Conservation (phyloP, 306 rosid species). For the Lablab purpureus region DNA sequence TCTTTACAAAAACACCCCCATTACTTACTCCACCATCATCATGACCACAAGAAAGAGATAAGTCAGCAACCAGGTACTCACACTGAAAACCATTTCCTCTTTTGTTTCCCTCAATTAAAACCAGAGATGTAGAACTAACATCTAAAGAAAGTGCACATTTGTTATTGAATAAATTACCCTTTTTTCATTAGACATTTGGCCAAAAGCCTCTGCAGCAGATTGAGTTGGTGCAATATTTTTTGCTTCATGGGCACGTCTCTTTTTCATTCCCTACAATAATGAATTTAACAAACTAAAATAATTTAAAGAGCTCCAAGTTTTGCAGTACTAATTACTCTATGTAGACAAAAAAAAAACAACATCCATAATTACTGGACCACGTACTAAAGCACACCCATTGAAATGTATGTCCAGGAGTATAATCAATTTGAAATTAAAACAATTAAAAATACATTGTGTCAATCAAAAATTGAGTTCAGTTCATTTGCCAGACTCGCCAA, state of each 20-base stretch:
- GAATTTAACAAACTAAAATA: slow-evolving; percentile 24
- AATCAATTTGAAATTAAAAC: background rate
- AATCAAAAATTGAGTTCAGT: background rate
- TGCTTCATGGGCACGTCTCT: slow-evolving; percentile 54
- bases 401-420: background rate
- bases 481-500: background rate
- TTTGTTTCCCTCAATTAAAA: no score
- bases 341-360: slow-evolving; percentile 19
- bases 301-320: background rate
- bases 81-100: no score
- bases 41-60: no score
- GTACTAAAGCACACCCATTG: background rate
- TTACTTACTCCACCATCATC: no score
- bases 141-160: background rate
- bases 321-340: background rate
- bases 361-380: background rate
- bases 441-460: background rate
- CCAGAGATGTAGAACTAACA: background rate
- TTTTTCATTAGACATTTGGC: slow-evolving; percentile 63
- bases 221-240: slow-evolving; percentile 64
- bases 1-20: no score
- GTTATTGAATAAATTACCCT: slow-evolving; percentile 51
- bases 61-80: no score
- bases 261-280: slow-evolving; percentile 36
- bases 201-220: slow-evolving; percentile 71